A percentile compares a stretch with the other conserved stretches of the same genome.
Conservation (phyloP, 1,284 basidiomycete species). For the Hemileia vastatrix region DNA sequence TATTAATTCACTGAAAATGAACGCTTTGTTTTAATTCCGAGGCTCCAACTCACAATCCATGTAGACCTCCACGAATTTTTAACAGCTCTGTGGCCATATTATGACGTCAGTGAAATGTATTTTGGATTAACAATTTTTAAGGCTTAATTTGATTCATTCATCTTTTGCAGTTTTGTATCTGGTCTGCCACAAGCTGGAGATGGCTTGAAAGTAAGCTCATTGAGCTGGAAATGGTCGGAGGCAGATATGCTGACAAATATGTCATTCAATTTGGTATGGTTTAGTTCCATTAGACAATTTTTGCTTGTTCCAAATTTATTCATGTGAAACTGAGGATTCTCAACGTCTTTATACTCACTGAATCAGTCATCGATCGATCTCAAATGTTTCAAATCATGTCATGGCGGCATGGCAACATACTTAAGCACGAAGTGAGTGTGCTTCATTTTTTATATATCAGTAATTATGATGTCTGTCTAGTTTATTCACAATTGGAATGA, state of each 20-base stretch:
- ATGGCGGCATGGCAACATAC: slow-evolving; percentile 60
- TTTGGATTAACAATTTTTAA: no score
- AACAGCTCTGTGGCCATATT: slow-evolving; percentile 36
- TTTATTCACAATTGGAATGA: slow-evolving; percentile 5
- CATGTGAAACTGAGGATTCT: slow-evolving; percentile 8
- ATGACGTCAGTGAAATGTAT: slow-evolving; percentile 40
- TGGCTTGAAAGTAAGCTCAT: slow-evolving; percentile 85
- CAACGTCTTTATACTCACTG: slow-evolving; percentile 28
- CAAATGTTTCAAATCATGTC: slow-evolving; percentile 83
- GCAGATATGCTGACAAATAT: slow-evolving; percentile 53
- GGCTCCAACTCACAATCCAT: slow-evolving; percentile 52
- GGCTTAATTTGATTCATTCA: no score
- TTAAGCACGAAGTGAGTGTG: slow-evolving; percentile 55
- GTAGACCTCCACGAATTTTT: slow-evolving; percentile 68
- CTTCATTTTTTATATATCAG: not conserved
- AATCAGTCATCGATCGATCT: slow-evolving; percentile 59
- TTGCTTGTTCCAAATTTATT: slow-evolving; percentile 55
- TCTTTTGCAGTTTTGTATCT: slow-evolving; percentile 34
- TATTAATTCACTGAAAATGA: not conserved
- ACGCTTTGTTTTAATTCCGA: slow-evolving; percentile 46
- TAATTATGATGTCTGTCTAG: not conserved
- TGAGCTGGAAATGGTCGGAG: slow-evolving; percentile 73
- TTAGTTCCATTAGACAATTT: not conserved
- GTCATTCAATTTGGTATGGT: slow-evolving; percentile 50
- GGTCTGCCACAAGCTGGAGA: slow-evolving; percentile 70